Base-by-base conservation (phyloP, 2,329 filamentous ascomycete genomes). In the Myriosclerotinia duriaeana region DNA sequence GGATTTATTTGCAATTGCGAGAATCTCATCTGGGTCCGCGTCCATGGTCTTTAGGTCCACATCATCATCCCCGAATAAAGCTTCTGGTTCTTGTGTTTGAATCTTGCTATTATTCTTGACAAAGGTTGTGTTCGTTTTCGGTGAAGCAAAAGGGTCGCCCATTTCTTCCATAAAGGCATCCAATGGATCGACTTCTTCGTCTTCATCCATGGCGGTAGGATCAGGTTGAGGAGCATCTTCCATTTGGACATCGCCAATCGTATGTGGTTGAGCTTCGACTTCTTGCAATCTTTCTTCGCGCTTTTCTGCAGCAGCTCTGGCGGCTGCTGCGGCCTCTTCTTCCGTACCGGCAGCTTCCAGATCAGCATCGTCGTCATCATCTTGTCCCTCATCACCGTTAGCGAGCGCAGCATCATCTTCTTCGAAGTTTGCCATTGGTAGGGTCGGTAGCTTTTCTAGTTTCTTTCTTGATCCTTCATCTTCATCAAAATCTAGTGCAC, bases 91-190 rank as follows among this genome's bases (percentile, higher is more conserved):
- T 65, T 89, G 87, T 54, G 82, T 77, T 72, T 85, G 85, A 69
- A 83, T 83, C 58, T 79, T 80, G 67, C 67, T 70, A 67, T 74
- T 74, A 55, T 46, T 72, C 65, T 74, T 78, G 55, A 69, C 71
- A 65, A 74, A 74, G 8, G 58, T 72, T 61, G 61, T 65, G 40
- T 65, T 73, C 30, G 64, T 74, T 69, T 79, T 80, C 67, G 78
- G 80, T n/a, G 77, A 74, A 12, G 80, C 78, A 54, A 78, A 78
- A 20, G 84, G 77, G 65, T 86, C 83, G 3, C 80, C 80, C 60
- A 90, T 78, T 50, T 84, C 78, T 65, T 84, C 82, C 95, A 99
- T 99, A 80, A 96, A 99, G n/a, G 93, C 94, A 79, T 99, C 95
- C 48, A 99, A 82, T 9, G 95, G 92, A 77, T 99, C 95, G 46